phyloP scores from a whole-genome alignment of 1,284 basidiomycete species.

The Ceratobasidium sp. region DNA sequence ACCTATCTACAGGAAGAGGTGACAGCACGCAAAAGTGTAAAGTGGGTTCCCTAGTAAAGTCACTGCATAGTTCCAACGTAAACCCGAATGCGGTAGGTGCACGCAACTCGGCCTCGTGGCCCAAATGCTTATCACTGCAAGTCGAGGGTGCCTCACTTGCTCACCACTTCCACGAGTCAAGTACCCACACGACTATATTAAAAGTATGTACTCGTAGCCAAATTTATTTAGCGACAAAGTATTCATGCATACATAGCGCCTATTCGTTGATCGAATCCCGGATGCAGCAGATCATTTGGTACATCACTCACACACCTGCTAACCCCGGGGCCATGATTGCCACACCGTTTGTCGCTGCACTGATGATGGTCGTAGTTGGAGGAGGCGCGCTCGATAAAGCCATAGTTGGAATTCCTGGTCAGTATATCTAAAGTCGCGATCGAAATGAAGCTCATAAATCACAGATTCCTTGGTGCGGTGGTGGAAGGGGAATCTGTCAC shows the following conservation, averaged over 20 bases:
- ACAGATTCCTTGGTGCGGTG: constrained; percentile 18
- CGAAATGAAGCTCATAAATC: background rate
- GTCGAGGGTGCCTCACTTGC: background rate
- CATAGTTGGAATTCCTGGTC: constrained; percentile 16
- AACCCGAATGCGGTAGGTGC: constrained; percentile 1
- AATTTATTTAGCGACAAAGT: background rate
- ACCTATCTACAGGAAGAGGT: no score
- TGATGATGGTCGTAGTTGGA: constrained; percentile 23
- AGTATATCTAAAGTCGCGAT: background rate
- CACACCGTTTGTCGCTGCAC: constrained; percentile 17
- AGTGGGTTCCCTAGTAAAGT: background rate
- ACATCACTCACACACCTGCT: constrained; percentile 1
- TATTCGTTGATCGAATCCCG: background rate
- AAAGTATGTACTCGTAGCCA: background rate
- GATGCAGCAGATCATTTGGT: constrained; percentile 17
- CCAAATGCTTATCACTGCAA: constrained; percentile 21
- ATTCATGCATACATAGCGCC: background rate
- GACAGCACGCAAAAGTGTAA: no score
- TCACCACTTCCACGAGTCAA: constrained; percentile 1
- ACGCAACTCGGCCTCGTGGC: constrained; percentile 35
- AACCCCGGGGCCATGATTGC: constrained; percentile 23
- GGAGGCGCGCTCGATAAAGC: constrained; percentile 24
- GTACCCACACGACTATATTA: background rate
- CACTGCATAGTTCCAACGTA: background rate
- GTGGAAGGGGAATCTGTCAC: constrained; percentile 8